Conservation (phyloP, 495 filamentous ascomycete species). For the Cairneyella variabilis region DNA sequence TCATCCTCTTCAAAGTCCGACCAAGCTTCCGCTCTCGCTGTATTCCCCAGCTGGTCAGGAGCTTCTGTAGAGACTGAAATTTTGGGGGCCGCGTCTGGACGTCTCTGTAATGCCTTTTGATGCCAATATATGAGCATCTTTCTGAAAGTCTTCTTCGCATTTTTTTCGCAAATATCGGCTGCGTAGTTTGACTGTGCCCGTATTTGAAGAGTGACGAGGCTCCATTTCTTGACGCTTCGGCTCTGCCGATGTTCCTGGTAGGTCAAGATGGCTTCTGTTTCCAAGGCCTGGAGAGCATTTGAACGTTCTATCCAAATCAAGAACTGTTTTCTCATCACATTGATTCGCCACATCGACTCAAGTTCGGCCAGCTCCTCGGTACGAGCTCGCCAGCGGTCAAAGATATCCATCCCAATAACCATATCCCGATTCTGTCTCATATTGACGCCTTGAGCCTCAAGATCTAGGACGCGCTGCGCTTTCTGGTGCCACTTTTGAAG, state of each 20-base stretch:
- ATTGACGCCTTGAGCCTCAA: constrained; percentile 41
- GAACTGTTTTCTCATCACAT: constrained; percentile 40
- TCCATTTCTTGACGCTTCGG: constrained; percentile 50
- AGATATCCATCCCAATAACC: constrained; percentile 33
- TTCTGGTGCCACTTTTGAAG: constrained; percentile 44
- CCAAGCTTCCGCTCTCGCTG: constrained; percentile 19
- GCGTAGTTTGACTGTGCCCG: constrained; percentile 32
- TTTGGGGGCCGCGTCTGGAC: constrained; percentile 27
- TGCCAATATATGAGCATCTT: constrained; percentile 58
- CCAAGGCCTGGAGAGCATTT: constrained; percentile 37
- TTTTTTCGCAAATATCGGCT: constrained; percentile 35
- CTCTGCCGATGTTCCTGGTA: constrained; percentile 39
- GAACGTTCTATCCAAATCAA: constrained; percentile 42
- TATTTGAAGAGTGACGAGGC: constrained; percentile 31
- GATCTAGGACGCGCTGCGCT: constrained; percentile 33
- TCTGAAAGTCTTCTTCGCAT: constrained; percentile 48
- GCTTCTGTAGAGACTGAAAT: constrained; percentile 7
- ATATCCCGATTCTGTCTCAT: constrained; percentile 37
- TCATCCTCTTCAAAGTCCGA: constrained; percentile 23
- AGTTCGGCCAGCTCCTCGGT: constrained; percentile 27
- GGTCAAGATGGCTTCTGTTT: constrained; percentile 45
- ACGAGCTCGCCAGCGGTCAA: constrained; percentile 42
- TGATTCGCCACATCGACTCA: constrained; percentile 12
- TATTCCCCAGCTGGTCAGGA: constrained; percentile 5
- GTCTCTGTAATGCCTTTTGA: constrained; percentile 41